Base-by-base conservation (phyloP, 176 grass and related monocot genomes). In the Dendrocalamus sinicus region DNA sequence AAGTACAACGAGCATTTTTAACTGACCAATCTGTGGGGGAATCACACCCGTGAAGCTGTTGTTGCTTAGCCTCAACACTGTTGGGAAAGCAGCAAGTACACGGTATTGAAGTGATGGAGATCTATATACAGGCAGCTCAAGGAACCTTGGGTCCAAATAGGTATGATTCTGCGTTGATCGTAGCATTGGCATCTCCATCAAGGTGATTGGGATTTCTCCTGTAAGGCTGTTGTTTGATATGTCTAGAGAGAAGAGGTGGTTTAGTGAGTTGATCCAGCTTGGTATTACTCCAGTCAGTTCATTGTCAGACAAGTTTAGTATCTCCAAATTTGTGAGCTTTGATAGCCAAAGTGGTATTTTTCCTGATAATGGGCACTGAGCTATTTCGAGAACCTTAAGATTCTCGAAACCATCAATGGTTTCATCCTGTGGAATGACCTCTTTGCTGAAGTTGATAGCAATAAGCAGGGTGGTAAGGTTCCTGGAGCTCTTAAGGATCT, bases 311-410 rank as follows among this genome's bases (percentile, higher is more conserved):
- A 91, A 59, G 0, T 0, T 26, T 12, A 87, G 13, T 11, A 87
- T 8, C 61, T 83, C 75, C 41, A 91, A 59, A 35, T 73, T 87
- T 22, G 1, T 20, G 19, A 91, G 68, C 11, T 87, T 84, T 2
- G 73, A 83, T 50, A 91, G 54, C 89, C 84, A 91, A 66, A 9
- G 12, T 51, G 89, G 89, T 74, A 91, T 59, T 41, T 84, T 82
- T 12, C 89, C 89, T 41, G 3, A 50, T 26, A 86, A 39, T 3
- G 3, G 2, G 3, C 75, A 78, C 0, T 0, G 0, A 1, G 0
- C 26, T 26, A 26, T 26, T 26, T 0, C 1, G 1, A 78, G 5
- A 59, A 47, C 2, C 8, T 48, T 81, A 16, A 91, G 40, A 46
- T 74, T 86, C 61, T 68, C 0, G 22, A 92, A 89, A 44, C 90